phyloP scores from a whole-genome alignment of 208 protist genomes.

The Trypanosomatidae sp. region DNA sequence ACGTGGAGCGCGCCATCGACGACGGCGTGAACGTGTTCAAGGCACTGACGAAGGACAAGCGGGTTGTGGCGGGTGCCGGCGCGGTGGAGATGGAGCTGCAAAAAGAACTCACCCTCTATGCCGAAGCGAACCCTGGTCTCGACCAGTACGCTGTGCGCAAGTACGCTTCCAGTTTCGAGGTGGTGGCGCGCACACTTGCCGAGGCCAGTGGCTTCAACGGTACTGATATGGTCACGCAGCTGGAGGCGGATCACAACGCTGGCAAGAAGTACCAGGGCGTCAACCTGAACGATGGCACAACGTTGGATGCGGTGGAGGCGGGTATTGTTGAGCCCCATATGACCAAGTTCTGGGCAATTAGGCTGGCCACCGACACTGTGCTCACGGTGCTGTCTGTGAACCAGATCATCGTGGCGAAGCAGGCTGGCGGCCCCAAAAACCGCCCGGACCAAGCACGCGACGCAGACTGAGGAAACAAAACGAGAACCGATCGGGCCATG shows the following conservation, averaged over 20 bases:
- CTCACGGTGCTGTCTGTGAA: constrained; percentile 95
- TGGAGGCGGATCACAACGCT: constrained; percentile 95
- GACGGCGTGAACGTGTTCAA: constrained; percentile 99
- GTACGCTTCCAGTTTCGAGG: constrained; percentile 97
- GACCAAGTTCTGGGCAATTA: constrained; percentile 94
- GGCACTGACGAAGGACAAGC: constrained; percentile 92
- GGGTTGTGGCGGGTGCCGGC: constrained; percentile 97
- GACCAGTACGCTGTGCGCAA: constrained; percentile 99
- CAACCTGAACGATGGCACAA: constrained; percentile 90
- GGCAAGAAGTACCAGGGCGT: constrained; percentile 93
- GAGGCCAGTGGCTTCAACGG: constrained; percentile 98
- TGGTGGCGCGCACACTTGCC: constrained; percentile 97
- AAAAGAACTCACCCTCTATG: constrained; percentile 80
- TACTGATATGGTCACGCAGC: constrained; percentile 95
- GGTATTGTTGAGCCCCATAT: constrained; percentile 95
- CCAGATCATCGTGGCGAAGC: constrained; percentile 98
- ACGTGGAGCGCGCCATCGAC: constrained; percentile 96
- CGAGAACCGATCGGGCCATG: not conserved
- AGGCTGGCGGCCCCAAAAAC: constrained; percentile 96
- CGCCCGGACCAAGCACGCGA: constrained; percentile 85
- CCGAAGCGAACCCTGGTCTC: constrained; percentile 93
- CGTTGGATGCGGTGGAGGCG: constrained; percentile 78
- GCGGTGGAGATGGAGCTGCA: constrained; percentile 97
- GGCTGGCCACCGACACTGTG: constrained; percentile 96
- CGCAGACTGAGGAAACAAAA: constrained; percentile 42